A percentile compares a stretch with the other conserved stretches of the same genome.
Conservation (phyloP, 2,329 filamentous ascomycete genomes). For the Botrytis cinerea region DNA sequence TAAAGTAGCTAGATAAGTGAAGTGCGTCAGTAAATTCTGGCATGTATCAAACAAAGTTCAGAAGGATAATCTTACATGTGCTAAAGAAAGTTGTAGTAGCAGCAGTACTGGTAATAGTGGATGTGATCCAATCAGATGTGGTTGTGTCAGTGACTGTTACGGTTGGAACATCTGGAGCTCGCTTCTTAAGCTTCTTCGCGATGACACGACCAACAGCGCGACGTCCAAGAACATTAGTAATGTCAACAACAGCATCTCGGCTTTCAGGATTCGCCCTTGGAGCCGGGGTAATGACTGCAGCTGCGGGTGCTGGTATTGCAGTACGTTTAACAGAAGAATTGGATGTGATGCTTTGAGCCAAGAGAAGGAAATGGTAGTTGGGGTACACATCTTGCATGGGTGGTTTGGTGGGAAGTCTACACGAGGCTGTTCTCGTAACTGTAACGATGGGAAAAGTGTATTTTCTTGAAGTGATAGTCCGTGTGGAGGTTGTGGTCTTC, state of each 20-base stretch:
- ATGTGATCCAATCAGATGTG: constrained; percentile 20
- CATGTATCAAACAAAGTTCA: no score
- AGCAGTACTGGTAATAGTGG: constrained; percentile 16
- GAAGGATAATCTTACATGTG: constrained; percentile 9
- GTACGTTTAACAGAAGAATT: neutral
- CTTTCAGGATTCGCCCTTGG: neutral
- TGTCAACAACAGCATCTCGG: constrained; percentile 10
- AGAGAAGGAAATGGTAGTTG: constrained; percentile 6
- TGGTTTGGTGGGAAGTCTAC: constrained; percentile 3
- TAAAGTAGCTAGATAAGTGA: constrained; percentile 1
- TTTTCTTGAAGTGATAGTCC: constrained; percentile 14
- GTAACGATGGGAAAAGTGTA: constrained; percentile 14
- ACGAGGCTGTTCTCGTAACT: constrained; percentile 17
- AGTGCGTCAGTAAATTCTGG: neutral
- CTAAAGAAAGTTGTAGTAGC: constrained; percentile 19
- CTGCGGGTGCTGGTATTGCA: neutral
- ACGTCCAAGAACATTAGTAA: constrained; percentile 21
- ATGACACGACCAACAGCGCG: constrained; percentile 17
- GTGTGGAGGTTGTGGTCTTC: constrained; percentile 1
- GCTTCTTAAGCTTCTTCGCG: constrained; percentile 20
- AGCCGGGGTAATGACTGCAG: constrained; percentile 12
- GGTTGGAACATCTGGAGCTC: constrained; percentile 23
- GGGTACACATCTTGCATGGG: constrained; percentile 12
- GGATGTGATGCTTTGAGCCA: constrained; percentile 21
- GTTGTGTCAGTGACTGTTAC: constrained; percentile 17